Base-by-base conservation (phyloP, 2,329 filamentous ascomycete genomes). In the Fusarium staphyleae region DNA sequence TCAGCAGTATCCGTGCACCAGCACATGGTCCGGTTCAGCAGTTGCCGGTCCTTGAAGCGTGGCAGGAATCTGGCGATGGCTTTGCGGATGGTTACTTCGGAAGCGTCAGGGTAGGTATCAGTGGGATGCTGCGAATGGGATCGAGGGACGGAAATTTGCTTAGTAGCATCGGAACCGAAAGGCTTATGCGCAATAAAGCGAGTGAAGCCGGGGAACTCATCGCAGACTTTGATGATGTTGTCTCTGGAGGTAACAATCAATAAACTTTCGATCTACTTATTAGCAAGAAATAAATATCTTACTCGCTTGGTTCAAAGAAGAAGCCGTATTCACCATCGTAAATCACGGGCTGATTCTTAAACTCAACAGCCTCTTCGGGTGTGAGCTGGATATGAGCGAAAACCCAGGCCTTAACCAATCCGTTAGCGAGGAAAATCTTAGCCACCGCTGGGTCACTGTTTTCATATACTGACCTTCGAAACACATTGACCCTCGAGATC, bases 1-100 rank as follows among this genome's bases (percentile, higher is more conserved):
- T 52, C 48, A 11, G 48, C 48, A 24, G 48, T 52, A 7, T 52
- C 48, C 8, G 48, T 52, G 5, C 42, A 52, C 48, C 48, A 52
- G 28, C 48, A 47, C 48, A 52, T 52, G 16, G 48, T 28, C 3
- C 48, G 48, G 15, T 47, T 16, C n/a, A 52, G 12, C 5, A 47
- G 32, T 16, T 14, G 15, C 10, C 15, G 24, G 29, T 47, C 15
- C 16, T 24, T 26, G 11, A 52, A 15, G 14, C 43, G 24, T 4
- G 48, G 48, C 18, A 52, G 18, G 22, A 52, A 41, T 7, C 48
- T 24, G 14, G 48, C 48, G 3, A 52, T 34, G 28, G 42, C 41
- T 19, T 29, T 47, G 9, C 34, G 42, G 14, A 52, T 52, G 12
- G 12, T 52, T 15, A 7, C 22, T 28, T 47, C 48, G 2, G 48